phyloP scores from a whole-genome alignment of 768 basidiomycete genomes.

The Russula griseocarnosa region DNA sequence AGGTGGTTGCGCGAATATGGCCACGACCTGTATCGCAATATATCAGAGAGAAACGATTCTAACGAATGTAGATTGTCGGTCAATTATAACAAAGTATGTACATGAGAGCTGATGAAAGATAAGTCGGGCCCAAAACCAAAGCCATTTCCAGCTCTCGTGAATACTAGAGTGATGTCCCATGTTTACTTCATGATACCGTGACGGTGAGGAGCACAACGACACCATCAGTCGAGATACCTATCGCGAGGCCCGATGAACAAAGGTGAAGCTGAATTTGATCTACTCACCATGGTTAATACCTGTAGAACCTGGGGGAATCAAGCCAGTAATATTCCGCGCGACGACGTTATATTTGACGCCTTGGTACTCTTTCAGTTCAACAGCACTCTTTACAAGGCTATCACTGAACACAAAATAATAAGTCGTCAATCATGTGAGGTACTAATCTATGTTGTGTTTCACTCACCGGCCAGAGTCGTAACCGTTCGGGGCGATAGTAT shows the following conservation, averaged over 20 bases:
- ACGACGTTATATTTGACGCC: slow-evolving; percentile 43
- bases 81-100: too few species aligned
- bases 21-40: background rate
- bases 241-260: background rate
- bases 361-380: slow-evolving; percentile 4
- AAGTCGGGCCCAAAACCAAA: background rate
- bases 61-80: too few species aligned
- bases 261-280: background rate
- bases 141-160: background rate
- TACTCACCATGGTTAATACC: slow-evolving; percentile 52
- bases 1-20: slow-evolving; percentile 22
- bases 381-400: slow-evolving; percentile 12
- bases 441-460: background rate
- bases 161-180: background rate
- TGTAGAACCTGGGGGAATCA: slow-evolving; percentile 48
- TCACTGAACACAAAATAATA: slow-evolving; percentile 11
- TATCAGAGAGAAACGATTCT: too few species aligned
- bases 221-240: slow-evolving; percentile 25
- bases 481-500: slow-evolving; percentile 33
- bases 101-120: background rate
- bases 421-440: background rate
- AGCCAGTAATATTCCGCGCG: slow-evolving; percentile 46
- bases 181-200: slow-evolving; percentile 14
- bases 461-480: slow-evolving; percentile 36
- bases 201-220: slow-evolving; percentile 23